Percentiles rank a stretch among this genome's conserved stretches.
These are phyloP conservation scores for Leccinum subrobustum DNA, from an alignment of 1,284 basidiomycete species.

Conservation along the genomic window DNA sequence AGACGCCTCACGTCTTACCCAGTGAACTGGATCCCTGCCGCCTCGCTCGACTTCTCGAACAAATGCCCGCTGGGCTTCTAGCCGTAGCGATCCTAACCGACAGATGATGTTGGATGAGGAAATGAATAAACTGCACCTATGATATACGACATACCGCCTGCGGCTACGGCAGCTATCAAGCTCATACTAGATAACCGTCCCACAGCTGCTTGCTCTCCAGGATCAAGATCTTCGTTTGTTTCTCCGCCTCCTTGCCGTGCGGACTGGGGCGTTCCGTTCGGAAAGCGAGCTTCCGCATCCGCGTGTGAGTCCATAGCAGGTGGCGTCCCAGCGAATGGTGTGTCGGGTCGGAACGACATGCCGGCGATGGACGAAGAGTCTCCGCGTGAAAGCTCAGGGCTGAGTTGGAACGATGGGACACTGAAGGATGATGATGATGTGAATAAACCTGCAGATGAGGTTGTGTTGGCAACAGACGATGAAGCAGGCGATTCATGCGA, in stretches of 20 bases:
- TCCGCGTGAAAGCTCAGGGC: conserved; percentile 13
- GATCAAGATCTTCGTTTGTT: conserved; percentile 36
- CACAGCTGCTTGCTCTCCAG: conserved; percentile 72
- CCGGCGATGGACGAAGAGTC: conserved; percentile 16
- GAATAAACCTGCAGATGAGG: conserved; percentile 15
- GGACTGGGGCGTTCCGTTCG: conserved; percentile 17
- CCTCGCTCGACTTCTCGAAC: conserved; percentile 82
- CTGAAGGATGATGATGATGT: conserved; percentile 14
- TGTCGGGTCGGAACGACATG: conserved; percentile 19
- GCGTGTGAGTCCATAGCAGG: conserved; percentile 10
- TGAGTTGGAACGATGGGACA: conserved; percentile 23
- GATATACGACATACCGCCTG: conserved; percentile 53
- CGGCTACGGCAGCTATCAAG: conserved; percentile 83
- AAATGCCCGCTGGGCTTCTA: conserved; percentile 66
- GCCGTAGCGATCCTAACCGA: conserved; percentile 54
- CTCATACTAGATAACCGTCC: conserved; percentile 93
- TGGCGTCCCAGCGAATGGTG: conserved; percentile 12
- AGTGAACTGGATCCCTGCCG: conserved; percentile 75
- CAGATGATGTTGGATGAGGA: conserved; percentile 10
- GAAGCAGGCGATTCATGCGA: conserved; percentile 24
- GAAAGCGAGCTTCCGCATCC: conserved; percentile 6
- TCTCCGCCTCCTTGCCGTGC: conserved; percentile 19
- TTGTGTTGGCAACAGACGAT: conserved; percentile 7
- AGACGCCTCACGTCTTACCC: conserved; percentile 88
- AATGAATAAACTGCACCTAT: background rate